Conservation (phyloP, 192 early-diverging fungal species). For the Backusella liffmaniae region DNA sequence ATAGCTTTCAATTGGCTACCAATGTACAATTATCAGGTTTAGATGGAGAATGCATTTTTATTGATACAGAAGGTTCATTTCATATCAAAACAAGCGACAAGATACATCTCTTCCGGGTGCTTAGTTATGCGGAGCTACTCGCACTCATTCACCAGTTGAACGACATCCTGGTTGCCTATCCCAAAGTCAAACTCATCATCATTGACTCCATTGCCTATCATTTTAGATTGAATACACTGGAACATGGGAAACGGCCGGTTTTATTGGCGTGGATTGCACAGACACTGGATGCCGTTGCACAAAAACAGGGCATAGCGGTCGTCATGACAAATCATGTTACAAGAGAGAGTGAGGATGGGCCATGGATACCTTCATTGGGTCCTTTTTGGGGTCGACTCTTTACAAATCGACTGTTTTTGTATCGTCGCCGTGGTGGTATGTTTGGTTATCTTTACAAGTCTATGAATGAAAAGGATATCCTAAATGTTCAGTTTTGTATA, state of each 20-base stretch:
- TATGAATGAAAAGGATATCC: background rate
- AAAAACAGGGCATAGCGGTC: background rate
- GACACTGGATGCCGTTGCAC: slow-evolving; percentile 1
- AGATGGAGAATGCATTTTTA: slow-evolving; percentile 17
- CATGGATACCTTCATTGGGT: background rate
- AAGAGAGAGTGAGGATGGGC: background rate
- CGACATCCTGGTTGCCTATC: background rate
- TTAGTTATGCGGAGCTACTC: slow-evolving; percentile 8
- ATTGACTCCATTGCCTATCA: slow-evolving; percentile 19
- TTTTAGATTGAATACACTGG: slow-evolving; percentile 11
- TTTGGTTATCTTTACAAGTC: slow-evolving; percentile 2
- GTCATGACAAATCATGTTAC: slow-evolving; percentile 17
- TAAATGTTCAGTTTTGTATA: background rate
- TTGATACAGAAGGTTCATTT: slow-evolving; percentile 24
- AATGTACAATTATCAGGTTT: slow-evolving; percentile 18
- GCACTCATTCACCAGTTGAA: slow-evolving; percentile 9
- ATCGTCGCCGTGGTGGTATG: background rate
- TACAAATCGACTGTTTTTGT: background rate
- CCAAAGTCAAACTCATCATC: slow-evolving; percentile 9
- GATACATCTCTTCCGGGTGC: slow-evolving; percentile 16
- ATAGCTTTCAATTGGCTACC: slow-evolving; percentile 17
- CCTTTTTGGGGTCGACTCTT: background rate
- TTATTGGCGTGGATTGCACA: slow-evolving; percentile 1
- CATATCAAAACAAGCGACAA: background rate
- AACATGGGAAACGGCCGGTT: background rate